These are phyloP conservation scores for Candolleomyces efflorescens DNA, from an alignment of 768 basidiomycete species.

Conservation along the genomic window DNA sequence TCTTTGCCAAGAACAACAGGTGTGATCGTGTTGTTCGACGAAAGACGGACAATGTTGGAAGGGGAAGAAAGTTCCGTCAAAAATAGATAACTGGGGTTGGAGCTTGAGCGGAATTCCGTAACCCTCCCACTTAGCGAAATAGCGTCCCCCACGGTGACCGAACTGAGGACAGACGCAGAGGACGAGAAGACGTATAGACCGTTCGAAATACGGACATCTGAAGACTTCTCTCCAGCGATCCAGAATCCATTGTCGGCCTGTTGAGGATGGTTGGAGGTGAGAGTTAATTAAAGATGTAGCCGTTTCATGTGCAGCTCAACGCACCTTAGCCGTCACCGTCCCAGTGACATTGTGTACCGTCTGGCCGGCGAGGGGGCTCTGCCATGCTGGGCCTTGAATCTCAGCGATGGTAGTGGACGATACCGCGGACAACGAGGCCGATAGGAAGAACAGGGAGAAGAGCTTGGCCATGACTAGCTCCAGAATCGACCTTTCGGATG, in stretches of 20 bases:
- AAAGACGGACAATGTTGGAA: constrained; percentile 37
- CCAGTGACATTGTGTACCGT: constrained; percentile 45
- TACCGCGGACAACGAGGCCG: constrained; percentile 24
- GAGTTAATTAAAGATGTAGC: neutral
- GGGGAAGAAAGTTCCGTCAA: constrained; percentile 47
- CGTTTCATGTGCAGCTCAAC: neutral
- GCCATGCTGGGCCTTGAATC: constrained; percentile 47
- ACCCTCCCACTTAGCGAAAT: constrained; percentile 44
- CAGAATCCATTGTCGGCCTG: constrained; percentile 48
- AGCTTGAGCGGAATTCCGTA: constrained; percentile 44
- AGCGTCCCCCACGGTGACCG: constrained; percentile 43
- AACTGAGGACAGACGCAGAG: constrained; percentile 28
- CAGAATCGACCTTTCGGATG: constrained; percentile 6
- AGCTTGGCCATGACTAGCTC: constrained; percentile 27
- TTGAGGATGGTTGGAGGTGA: neutral
- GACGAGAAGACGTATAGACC: constrained; percentile 48
- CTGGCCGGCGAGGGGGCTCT: constrained; percentile 42
- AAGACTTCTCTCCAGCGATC: constrained; percentile 37
- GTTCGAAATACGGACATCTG: constrained; percentile 45
- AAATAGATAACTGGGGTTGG: constrained; percentile 41
- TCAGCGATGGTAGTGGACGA: constrained; percentile 39
- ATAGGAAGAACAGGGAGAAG: constrained; percentile 23
- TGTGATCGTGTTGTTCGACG: constrained; percentile 39
- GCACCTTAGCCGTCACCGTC: constrained; percentile 50
- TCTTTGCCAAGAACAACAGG: constrained; percentile 51